Evolutionary conservation across 495 filamentous ascomycete species (phyloP), one percentile per base, ranked within the genome.

Genomic region (Pyronema omphalodes): DNA sequence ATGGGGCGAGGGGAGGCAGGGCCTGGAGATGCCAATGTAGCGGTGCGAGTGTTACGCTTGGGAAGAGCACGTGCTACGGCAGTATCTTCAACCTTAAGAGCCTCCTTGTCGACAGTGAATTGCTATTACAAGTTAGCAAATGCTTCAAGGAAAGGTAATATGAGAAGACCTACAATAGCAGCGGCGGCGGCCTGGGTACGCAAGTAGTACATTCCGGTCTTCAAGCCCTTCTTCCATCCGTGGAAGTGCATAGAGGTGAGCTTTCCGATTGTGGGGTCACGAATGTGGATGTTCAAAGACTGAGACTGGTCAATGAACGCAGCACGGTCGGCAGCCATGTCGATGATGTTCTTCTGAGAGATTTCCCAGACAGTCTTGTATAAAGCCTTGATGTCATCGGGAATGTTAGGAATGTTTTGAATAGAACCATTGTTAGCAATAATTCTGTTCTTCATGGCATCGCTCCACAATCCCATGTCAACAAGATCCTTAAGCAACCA

Each of bases 291-390:
- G 74, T 98, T 98, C 60, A 98, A 78, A 12, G 89, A 95, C 70
- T 98, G 91, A 34, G 87, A 94, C 74, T 98, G 91, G 64, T 98
- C 91, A 67, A 98, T 94, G 73, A 84, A 98, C 36, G 91, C 91
- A 68, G 91, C 91, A 43, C 91, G 88, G 67, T 98, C 91, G 48
- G 91, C 91, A 52, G 91, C 87, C 89, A 98, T 95, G 73, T 95
- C 83, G 37, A 98, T 76, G 59, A 98, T 86, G 35, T 77, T 84
- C 54, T 85, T 84, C 73, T 98, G 91, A n/a, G 85, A 89, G 60
- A 98, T 94, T 67, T 98, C 91, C 91, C 91, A 98, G 14, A 98
- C 91, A 18, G 91, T 98, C 79, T 98, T 98, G 78, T 98, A 98
- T 11, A 98, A 77, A 7, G 83, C 77, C 74, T 96, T 98, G 77